Conservation (phyloP, 352 stramenopile genomes). For the Globisporangium megalacanthum region DNA sequence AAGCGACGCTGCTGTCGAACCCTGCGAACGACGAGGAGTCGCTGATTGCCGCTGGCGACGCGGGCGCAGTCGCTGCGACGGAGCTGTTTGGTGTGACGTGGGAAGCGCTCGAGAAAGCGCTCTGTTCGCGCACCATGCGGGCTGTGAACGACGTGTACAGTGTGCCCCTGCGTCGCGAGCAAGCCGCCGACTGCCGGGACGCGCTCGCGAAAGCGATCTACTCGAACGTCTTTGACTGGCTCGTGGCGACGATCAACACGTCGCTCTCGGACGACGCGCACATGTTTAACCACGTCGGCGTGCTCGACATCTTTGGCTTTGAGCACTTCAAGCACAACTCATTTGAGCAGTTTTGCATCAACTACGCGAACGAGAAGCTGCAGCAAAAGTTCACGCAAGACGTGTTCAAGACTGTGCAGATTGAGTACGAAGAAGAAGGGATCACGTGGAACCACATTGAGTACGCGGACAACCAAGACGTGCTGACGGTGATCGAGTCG, state of each 20-base stretch:
- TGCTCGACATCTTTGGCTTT: conserved; percentile 99
- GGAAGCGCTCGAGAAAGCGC: conserved; percentile 86
- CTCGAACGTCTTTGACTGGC: conserved; percentile 89
- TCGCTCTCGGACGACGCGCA: conserved; percentile 77
- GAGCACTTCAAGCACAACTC: conserved; percentile 97
- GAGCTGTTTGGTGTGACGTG: conserved; percentile 88
- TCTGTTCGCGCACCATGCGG: conserved; percentile 89
- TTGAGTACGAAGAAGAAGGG: conserved; percentile 95
- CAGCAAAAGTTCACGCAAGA: conserved; percentile 88
- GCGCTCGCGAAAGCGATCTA: conserved; percentile 94
- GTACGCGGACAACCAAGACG: conserved; percentile 88
- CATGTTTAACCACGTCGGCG: conserved; percentile 88
- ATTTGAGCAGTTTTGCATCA: conserved; percentile 83
- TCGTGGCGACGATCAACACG: conserved; percentile 90
- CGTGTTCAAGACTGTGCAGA: conserved; percentile 89
- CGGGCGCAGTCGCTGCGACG: conserved; percentile 43
- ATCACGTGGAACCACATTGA: conserved; percentile 91
- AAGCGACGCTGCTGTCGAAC: conserved; percentile 83
- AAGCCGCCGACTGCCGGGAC: conserved; percentile 80
- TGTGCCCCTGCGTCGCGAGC: conserved; percentile 47
- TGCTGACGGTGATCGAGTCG: conserved; percentile 82
- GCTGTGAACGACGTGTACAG: conserved; percentile 49
- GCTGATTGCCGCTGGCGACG: conserved; percentile 42
- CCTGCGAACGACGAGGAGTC: conserved; percentile 76
- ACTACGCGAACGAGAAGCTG: conserved; percentile 81